Percentiles rank a stretch among this genome's conserved stretches.
phyloP scores from a whole-genome alignment of 2,329 filamentous ascomycete genomes.

The Ascosphaera apis region DNA sequence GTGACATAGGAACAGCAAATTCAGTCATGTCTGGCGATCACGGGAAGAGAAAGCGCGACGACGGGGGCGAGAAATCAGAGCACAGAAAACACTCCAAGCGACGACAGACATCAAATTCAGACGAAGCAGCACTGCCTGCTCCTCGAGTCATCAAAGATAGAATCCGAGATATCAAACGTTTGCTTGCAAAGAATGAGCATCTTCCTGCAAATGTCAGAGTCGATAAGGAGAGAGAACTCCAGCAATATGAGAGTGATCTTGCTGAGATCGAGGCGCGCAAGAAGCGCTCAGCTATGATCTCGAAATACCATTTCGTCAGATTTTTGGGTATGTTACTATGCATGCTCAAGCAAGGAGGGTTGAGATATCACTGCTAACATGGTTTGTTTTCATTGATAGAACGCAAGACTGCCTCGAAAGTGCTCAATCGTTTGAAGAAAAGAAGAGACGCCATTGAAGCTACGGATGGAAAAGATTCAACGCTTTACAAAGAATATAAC shows the following conservation, averaged over 20 bases:
- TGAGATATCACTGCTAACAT: slow-evolving; percentile 3
- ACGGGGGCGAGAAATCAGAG: background rate
- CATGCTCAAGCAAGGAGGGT: background rate
- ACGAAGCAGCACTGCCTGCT: background rate
- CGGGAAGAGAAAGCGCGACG: background rate
- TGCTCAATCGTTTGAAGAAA: slow-evolving; percentile 12
- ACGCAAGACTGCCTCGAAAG: slow-evolving; percentile 20
- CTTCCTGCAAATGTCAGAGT: slow-evolving; percentile 32
- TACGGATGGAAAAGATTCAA: slow-evolving; percentile 10
- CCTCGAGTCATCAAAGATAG: slow-evolving; percentile 22
- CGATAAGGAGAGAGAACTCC: slow-evolving; percentile 35
- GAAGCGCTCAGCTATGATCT: slow-evolving; percentile 31
- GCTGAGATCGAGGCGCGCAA: slow-evolving; percentile 25
- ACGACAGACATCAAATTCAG: slow-evolving; percentile 1
- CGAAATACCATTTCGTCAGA: slow-evolving; percentile 41
- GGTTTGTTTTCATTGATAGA: slow-evolving; percentile 9
- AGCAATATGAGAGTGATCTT: slow-evolving; percentile 32
- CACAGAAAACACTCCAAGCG: slow-evolving; percentile 1
- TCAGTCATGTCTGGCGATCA: too few species aligned
- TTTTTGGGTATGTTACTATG: slow-evolving; percentile 28
- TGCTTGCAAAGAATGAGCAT: slow-evolving; percentile 23
- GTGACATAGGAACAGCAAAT: too few species aligned
- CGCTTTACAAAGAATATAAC: slow-evolving; percentile 9
- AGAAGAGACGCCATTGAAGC: slow-evolving; percentile 9
- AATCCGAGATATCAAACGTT: slow-evolving; percentile 31